A percentile compares a stretch with the other conserved stretches of the same genome.
phyloP scores from a whole-genome alignment of 352 stramenopile genomes.

The Phytophthora podocarpi region DNA sequence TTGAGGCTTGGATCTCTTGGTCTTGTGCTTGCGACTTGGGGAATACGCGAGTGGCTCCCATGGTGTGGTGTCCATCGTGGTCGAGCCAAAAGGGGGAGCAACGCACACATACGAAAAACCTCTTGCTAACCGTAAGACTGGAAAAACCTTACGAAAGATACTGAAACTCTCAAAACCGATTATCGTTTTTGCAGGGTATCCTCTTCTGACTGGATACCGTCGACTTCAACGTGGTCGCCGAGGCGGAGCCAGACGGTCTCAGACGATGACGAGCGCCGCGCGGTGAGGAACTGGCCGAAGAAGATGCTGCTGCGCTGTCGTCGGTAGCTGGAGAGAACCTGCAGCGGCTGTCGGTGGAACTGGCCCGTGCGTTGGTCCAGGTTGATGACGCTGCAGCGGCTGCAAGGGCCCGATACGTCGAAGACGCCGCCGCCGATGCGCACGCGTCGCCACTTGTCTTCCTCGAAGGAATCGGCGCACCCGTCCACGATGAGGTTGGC shows the following conservation, averaged over 20 bases:
- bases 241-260: slow-evolving; percentile 46
- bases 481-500: slow-evolving; percentile 78
- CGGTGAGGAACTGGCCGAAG: slow-evolving; percentile 82
- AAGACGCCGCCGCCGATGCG: slow-evolving; percentile 49
- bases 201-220: too few species aligned
- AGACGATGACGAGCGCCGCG: slow-evolving; percentile 2
- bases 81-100: neutral
- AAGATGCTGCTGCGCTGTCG: slow-evolving; percentile 77
- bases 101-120: slow-evolving; percentile 34
- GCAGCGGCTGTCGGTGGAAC: slow-evolving; percentile 60
- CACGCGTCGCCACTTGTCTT: slow-evolving; percentile 71
- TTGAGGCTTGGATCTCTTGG: slow-evolving; percentile 24
- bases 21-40: slow-evolving; percentile 38
- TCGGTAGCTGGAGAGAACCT: slow-evolving; percentile 76
- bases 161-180: slow-evolving; percentile 8
- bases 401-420: slow-evolving; percentile 69
- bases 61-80: neutral
- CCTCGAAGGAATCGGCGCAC: slow-evolving; percentile 63
- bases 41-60: slow-evolving; percentile 36
- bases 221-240: slow-evolving; percentile 33
- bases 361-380: slow-evolving; percentile 72
- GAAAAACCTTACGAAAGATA: slow-evolving; percentile 37
- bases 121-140: slow-evolving; percentile 1
- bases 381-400: slow-evolving; percentile 86
- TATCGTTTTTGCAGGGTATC: slow-evolving; percentile 5